Conservation (phyloP, 352 stramenopile genomes). For the Globisporangium solare region DNA sequence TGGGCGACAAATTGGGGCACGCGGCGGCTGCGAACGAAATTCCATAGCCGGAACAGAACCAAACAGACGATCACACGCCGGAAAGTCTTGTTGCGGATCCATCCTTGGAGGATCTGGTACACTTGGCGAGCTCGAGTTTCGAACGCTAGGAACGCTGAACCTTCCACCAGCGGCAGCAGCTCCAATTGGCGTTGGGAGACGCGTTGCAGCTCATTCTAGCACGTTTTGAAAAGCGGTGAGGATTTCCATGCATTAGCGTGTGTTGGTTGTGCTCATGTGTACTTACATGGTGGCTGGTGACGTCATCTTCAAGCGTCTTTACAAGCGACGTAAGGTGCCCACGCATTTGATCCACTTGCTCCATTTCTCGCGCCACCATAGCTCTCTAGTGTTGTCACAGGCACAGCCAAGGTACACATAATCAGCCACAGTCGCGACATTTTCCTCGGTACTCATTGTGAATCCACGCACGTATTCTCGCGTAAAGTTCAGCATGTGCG, state of each 20-base stretch:
- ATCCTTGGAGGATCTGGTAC: slow-evolving; percentile 28
- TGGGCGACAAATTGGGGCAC: slow-evolving; percentile 57
- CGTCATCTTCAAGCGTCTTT: slow-evolving; percentile 56
- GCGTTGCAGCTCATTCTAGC: slow-evolving; percentile 55
- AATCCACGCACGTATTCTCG: slow-evolving; percentile 38
- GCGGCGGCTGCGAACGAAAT: slow-evolving; percentile 38
- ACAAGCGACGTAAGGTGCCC: slow-evolving; percentile 45
- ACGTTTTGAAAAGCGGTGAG: neutral
- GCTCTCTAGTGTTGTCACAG: slow-evolving; percentile 19
- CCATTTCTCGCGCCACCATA: slow-evolving; percentile 46
- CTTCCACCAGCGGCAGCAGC: slow-evolving; percentile 25
- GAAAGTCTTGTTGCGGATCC: slow-evolving; percentile 43
- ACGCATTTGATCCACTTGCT: slow-evolving; percentile 52
- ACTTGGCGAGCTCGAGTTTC: slow-evolving; percentile 37
- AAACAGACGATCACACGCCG: slow-evolving; percentile 51
- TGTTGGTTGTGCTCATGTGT: too few species aligned
- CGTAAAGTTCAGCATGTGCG: slow-evolving; percentile 57
- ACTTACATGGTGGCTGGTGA: slow-evolving; percentile 49
- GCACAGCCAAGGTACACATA: neutral
- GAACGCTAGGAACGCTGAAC: slow-evolving; percentile 39
- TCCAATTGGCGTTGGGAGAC: slow-evolving; percentile 33
- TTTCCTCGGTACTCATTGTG: neutral
- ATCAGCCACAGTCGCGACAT: neutral
- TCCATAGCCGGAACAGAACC: slow-evolving; percentile 41
- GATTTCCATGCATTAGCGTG: neutral